Percentiles rank a stretch among this genome's conserved stretches.
phyloP scores from a whole-genome alignment of 257 asterid species.

The Coffea canephora region DNA sequence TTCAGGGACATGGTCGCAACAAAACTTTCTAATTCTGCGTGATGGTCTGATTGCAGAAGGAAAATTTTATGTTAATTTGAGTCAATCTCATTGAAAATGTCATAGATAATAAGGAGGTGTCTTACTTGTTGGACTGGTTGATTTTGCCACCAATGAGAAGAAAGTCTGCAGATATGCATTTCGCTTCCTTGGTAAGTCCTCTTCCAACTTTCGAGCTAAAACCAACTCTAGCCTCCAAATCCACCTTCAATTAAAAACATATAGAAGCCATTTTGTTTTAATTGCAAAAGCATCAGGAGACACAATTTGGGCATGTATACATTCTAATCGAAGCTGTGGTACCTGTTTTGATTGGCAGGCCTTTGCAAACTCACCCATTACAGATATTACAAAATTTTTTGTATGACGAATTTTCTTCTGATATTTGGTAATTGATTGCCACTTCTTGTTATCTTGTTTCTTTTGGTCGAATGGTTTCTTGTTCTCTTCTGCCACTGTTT shows the following conservation, averaged over 20 bases:
- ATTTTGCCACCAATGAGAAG: constrained; percentile 54
- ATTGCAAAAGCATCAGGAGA: not conserved
- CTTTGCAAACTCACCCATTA: constrained; percentile 58
- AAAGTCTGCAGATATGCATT: constrained; percentile 52
- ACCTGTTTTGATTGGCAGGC: constrained; percentile 63
- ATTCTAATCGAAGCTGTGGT: constrained; percentile 5
- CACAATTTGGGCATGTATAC: not conserved
- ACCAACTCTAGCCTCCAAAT: constrained; percentile 77
- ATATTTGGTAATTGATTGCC: constrained; percentile 37
- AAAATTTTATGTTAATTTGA: not conserved
- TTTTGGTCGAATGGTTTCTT: constrained; percentile 33
- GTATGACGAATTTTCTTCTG: constrained; percentile 66
- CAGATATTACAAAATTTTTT: constrained; percentile 64
- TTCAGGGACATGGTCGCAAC: constrained; percentile 56
- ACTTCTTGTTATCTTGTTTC: constrained; percentile 37
- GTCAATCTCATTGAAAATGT: not conserved
- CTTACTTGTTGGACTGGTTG: constrained; percentile 46
- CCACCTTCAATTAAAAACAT: constrained; percentile 36
- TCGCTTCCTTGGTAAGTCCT: constrained; percentile 60
- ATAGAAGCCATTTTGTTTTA: not conserved
- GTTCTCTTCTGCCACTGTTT: constrained; percentile 39
- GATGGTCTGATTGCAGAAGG: constrained; percentile 35
- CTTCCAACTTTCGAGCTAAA: constrained; percentile 47
- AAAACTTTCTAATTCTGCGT: constrained; percentile 38
- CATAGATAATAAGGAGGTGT: constrained; percentile 15